Conservation (phyloP, 768 basidiomycete genomes). For the Amanita thiersii region DNA sequence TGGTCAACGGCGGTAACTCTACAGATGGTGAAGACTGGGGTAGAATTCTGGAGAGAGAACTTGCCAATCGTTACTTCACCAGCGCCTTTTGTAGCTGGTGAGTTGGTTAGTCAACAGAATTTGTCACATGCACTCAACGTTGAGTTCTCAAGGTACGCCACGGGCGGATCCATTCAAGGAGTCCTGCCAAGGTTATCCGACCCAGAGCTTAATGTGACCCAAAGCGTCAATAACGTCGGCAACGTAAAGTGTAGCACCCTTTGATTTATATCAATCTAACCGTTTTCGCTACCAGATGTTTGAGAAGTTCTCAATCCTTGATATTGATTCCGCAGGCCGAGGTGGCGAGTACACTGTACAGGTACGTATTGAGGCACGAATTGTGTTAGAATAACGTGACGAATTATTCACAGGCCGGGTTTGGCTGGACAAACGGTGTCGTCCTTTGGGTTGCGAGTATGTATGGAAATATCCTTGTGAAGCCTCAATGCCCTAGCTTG, state of each 20-base stretch:
- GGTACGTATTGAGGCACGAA: constrained; percentile 22
- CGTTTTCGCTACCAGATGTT: constrained; percentile 53
- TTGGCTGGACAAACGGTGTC: constrained; percentile 88
- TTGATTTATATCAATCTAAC: constrained; percentile 4
- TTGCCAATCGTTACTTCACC: constrained; percentile 81
- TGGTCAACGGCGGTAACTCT: constrained; percentile 64
- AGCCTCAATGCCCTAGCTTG: constrained; percentile 54
- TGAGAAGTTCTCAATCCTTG: constrained; percentile 76
- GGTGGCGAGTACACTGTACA: constrained; percentile 90
- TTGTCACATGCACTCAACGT: neutral
- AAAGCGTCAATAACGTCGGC: constrained; percentile 59
- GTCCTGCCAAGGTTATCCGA: constrained; percentile 64
- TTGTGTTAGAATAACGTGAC: neutral
- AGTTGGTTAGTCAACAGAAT: constrained; percentile 14
- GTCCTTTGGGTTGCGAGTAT: constrained; percentile 65
- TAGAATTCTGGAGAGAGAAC: constrained; percentile 50
- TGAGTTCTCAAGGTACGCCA: constrained; percentile 58
- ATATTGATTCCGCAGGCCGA: constrained; percentile 70
- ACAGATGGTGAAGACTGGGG: constrained; percentile 57
- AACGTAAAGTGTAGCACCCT: constrained; percentile 42
- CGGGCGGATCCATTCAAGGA: constrained; percentile 75
- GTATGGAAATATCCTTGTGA: constrained; percentile 51
- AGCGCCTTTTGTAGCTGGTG: constrained; percentile 88
- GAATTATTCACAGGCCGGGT: constrained; percentile 44
- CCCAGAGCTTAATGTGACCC: constrained; percentile 59